phyloP scores from a whole-genome alignment of 441 rosid genomes.

The Pelargonium myrrhifolium region DNA sequence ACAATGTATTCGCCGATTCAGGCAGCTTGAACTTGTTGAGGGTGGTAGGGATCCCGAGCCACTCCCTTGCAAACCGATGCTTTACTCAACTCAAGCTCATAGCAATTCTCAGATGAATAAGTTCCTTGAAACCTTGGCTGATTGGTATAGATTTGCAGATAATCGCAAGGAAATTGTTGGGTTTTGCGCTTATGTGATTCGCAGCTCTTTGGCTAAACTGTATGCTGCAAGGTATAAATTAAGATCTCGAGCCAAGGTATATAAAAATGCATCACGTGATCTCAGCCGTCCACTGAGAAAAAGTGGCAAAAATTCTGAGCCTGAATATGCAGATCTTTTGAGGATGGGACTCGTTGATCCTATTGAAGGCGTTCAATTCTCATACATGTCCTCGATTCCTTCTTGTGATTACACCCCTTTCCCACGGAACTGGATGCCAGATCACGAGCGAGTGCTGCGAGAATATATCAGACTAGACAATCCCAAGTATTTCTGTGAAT shows the following conservation, averaged over 20 bases:
- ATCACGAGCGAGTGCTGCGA: constrained; percentile 65
- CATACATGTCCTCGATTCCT: constrained; percentile 86
- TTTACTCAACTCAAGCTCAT: constrained; percentile 96
- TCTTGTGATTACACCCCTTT: constrained; percentile 91
- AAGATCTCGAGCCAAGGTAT: constrained; percentile 94
- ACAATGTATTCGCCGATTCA: constrained; percentile 71
- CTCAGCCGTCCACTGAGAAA: constrained; percentile 79
- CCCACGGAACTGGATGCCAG: constrained; percentile 83
- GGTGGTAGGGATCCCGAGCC: constrained; percentile 96
- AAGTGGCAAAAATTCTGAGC: constrained; percentile 77
- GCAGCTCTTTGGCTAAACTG: constrained; percentile 91
- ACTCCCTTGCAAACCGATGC: constrained; percentile 91
- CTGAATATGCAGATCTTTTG: constrained; percentile 91
- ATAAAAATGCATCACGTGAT: constrained; percentile 73
- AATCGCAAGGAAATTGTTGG: constrained; percentile 89
- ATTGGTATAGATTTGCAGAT: constrained; percentile 93
- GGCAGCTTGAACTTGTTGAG: constrained; percentile 76
- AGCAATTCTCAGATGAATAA: constrained; percentile 97
- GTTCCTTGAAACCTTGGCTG: constrained; percentile 96
- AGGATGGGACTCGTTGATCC: constrained; percentile 97
- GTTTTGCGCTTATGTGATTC: constrained; percentile 91
- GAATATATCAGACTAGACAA: constrained; percentile 75
- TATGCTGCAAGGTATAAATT: constrained; percentile 94
- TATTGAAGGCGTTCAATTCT: constrained; percentile 90
- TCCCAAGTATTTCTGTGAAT: constrained; percentile 70